Evolutionary conservation across 495 filamentous ascomycete genomes (phyloP).

Genomic region (Bombardia bombarda): DNA sequence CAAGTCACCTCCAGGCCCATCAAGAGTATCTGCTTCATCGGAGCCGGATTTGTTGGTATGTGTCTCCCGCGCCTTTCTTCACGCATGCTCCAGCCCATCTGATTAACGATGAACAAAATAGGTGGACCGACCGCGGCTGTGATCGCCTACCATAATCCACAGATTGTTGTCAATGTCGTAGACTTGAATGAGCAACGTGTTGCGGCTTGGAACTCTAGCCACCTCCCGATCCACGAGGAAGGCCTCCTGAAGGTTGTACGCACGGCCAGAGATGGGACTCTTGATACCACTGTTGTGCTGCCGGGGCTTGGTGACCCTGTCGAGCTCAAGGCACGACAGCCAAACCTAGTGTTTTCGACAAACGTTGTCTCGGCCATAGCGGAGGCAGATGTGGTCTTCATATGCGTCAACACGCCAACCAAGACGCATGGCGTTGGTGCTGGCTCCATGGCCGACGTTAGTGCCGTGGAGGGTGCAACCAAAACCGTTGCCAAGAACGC

Average conservation of each 20-base stretch:
- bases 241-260: conserved; percentile 61
- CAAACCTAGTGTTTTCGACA: conserved; percentile 67
- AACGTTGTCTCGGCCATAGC: conserved; percentile 51
- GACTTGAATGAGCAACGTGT: conserved; percentile 61
- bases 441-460: conserved; percentile 64
- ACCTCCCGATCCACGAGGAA: conserved; percentile 72
- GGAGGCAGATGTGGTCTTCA: conserved; percentile 67
- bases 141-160: conserved; percentile 63
- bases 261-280: conserved; percentile 49
- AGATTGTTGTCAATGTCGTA: conserved; percentile 61
- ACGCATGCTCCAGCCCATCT: background rate
- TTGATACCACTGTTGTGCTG: conserved; percentile 14
- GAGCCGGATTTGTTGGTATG: conserved; percentile 26
- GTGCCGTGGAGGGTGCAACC: conserved; percentile 62
- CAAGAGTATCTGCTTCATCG: conserved; percentile 37
- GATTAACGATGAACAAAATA: conserved; percentile 19
- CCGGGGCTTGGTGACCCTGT: conserved; percentile 8
- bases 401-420: conserved; percentile 77
- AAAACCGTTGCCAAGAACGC: conserved; percentile 60
- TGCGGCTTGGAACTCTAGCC: conserved; percentile 60
- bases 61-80: background rate
- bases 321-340: conserved; percentile 28
- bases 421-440: conserved; percentile 63
- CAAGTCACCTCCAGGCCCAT: conserved; percentile 19
- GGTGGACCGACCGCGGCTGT: conserved; percentile 72